A percentile compares a stretch with the other conserved stretches of the same genome.
Evolutionary conservation across 176 grass and related monocot species (phyloP).

Genomic region (Phoenix roebelenii): DNA sequence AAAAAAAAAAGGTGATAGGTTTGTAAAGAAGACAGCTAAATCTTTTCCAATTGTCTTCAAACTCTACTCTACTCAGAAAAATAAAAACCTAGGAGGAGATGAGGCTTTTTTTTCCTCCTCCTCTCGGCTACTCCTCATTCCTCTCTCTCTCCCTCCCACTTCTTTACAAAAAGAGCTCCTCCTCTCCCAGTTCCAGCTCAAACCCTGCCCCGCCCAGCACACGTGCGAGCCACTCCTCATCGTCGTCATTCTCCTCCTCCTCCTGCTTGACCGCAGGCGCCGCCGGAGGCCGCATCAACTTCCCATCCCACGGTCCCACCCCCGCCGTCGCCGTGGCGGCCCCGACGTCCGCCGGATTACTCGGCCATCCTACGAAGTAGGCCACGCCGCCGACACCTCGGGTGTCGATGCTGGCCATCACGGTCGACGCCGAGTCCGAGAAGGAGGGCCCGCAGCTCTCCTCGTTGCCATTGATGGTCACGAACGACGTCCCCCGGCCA

Average conservation of each 20-base stretch:
- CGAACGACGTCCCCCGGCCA: constrained; percentile 20
- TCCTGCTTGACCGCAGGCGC: not conserved
- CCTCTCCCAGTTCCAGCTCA: not conserved
- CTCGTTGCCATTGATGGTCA: constrained; percentile 77
- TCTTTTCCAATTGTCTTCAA: no score
- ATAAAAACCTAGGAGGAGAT: no score
- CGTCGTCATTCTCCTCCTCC: not conserved
- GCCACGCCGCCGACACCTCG: constrained; percentile 12
- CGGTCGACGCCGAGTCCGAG: constrained; percentile 49
- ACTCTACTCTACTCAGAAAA: no score
- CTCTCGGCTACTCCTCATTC: no score
- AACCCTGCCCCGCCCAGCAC: constrained; percentile 18
- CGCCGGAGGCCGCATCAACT: constrained; percentile 28
- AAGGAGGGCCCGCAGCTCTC: constrained; percentile 92
- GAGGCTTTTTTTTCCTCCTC: no score
- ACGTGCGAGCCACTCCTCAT: constrained; percentile 43
- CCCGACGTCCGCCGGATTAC: no score
- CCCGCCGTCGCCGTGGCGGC: no score
- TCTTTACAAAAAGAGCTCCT: no score
- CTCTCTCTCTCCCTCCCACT: no score
- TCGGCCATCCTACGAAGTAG: constrained; percentile 4
- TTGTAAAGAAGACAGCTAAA: no score
- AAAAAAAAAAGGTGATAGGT: no score
- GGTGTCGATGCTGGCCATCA: constrained; percentile 87
- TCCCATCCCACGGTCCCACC: not conserved